These are phyloP conservation scores for Didymella arachidicola DNA, from an alignment of 2,329 filamentous ascomycete species.

Conservation along the genomic window DNA sequence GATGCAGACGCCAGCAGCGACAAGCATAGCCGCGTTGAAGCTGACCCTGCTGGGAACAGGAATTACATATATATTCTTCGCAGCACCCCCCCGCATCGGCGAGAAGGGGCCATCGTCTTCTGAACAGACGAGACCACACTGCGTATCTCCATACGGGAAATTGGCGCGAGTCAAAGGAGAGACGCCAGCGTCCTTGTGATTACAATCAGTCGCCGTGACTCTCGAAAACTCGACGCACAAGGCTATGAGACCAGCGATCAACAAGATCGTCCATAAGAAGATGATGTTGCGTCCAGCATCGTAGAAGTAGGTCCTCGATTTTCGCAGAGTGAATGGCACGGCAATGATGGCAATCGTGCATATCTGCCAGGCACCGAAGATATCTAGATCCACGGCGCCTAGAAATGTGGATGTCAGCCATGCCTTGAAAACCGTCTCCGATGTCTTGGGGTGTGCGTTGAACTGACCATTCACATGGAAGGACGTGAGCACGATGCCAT, in stretches of 20 bases:
- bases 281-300: conserved; percentile 70
- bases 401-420: conserved; percentile 20
- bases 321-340: conserved; percentile 67
- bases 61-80: conserved; percentile 69
- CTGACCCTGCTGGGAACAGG: conserved; percentile 64
- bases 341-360: conserved; percentile 72
- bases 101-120: conserved; percentile 59
- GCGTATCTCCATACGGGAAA: conserved; percentile 57
- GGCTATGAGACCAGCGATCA: conserved; percentile 67
- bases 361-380: conserved; percentile 72
- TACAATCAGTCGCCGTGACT: conserved; percentile 56
- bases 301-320: conserved; percentile 70
- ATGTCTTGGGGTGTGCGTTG: conserved; percentile 5
- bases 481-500: conserved; percentile 67
- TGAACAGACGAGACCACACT: conserved; percentile 61
- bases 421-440: conserved; percentile 1
- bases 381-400: conserved; percentile 72
- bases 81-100: conserved; percentile 62
- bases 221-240: conserved; percentile 72
- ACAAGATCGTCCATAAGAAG: conserved; percentile 69
- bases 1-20: conserved; percentile 70
- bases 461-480: conserved; percentile 66
- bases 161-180: conserved; percentile 48
- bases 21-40: conserved; percentile 66
- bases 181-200: conserved; percentile 49